phyloP scores from a whole-genome alignment of 345 rosid genomes.

The Eucalyptus erythrocorys region DNA sequence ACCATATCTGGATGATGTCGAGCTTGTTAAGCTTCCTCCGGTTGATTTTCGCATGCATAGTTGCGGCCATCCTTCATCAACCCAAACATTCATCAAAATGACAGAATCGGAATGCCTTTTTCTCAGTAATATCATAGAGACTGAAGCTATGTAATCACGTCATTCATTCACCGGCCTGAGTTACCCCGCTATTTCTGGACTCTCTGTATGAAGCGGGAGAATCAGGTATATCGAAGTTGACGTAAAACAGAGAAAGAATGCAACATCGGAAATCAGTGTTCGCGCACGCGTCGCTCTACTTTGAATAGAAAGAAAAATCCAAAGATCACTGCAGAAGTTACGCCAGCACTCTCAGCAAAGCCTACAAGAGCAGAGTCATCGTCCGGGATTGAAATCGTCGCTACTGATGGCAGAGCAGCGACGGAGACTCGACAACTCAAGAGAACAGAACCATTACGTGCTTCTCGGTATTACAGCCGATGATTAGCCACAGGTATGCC shows the following conservation, averaged over 20 bases:
- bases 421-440: neutral
- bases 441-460: neutral
- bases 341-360: neutral
- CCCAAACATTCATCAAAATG: neutral
- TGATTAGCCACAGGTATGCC: neutral
- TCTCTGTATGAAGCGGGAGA: neutral
- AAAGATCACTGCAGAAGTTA: neutral
- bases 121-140: neutral
- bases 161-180: neutral
- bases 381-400: neutral
- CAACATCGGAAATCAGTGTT: neutral
- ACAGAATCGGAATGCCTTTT: neutral
- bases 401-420: neutral
- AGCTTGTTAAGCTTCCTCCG: slow-evolving; percentile 64
- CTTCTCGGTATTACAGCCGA: neutral
- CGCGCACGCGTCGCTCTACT: neutral
- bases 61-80: slow-evolving; percentile 77
- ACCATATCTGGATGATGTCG: slow-evolving; percentile 73
- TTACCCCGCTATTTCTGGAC: neutral
- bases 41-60: slow-evolving; percentile 77
- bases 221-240: neutral
- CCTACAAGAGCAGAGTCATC: neutral
- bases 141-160: neutral
- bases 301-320: neutral
- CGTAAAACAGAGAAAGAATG: neutral